Evolutionary conservation across 495 filamentous ascomycete genomes (phyloP).

Genomic region (Talaromyces wortmannii): DNA sequence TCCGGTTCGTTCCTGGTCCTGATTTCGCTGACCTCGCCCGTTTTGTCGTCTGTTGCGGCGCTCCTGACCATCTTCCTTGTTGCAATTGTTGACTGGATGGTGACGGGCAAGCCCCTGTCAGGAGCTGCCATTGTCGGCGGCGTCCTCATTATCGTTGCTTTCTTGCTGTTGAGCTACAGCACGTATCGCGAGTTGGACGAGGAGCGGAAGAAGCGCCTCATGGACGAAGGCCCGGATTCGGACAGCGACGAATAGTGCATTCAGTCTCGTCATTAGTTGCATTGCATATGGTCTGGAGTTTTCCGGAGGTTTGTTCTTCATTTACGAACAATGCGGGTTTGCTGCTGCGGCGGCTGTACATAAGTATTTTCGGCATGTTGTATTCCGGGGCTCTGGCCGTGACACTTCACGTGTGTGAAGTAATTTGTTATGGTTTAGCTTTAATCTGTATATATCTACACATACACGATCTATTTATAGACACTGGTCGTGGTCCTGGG

Average conservation of each 20-base stretch:
- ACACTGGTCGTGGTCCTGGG: too few species aligned
- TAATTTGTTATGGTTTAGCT: not conserved
- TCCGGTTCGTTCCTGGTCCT: slow-evolving; percentile 90
- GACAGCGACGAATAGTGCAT: slow-evolving; percentile 34
- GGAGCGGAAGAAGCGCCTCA: slow-evolving; percentile 57
- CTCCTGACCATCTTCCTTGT: slow-evolving; percentile 96
- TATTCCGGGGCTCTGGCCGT: not conserved
- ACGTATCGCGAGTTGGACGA: slow-evolving; percentile 90
- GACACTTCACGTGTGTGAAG: not conserved
- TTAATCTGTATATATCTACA: not conserved
- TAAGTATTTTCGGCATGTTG: not conserved
- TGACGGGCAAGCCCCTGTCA: slow-evolving; percentile 68
- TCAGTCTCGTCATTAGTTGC: not conserved
- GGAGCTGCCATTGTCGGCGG: slow-evolving; percentile 75
- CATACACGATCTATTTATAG: not conserved
- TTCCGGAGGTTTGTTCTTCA: not conserved
- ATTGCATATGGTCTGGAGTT: not conserved
- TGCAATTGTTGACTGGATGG: slow-evolving; percentile 80
- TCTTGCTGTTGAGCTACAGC: slow-evolving; percentile 78
- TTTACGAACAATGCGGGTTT: not conserved
- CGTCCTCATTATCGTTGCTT: slow-evolving; percentile 76
- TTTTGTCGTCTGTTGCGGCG: slow-evolving; percentile 84
- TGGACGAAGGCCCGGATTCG: slow-evolving; percentile 32
- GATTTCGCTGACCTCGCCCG: slow-evolving; percentile 86
- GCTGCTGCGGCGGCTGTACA: not conserved